These are phyloP conservation scores for Termitomyces sp. DNA, from an alignment of 768 basidiomycete species.

Conservation along the genomic window DNA sequence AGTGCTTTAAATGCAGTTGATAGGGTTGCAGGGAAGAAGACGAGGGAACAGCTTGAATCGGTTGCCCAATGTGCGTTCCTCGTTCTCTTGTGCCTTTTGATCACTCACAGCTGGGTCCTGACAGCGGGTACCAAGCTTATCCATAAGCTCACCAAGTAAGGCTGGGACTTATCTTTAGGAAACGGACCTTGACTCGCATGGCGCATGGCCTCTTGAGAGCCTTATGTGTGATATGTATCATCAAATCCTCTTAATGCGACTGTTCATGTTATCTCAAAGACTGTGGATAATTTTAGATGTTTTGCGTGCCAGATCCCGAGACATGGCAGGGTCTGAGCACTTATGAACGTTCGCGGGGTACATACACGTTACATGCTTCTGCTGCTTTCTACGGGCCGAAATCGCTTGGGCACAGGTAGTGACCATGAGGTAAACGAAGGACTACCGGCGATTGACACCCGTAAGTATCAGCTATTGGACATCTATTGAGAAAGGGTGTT, in stretches of 20 bases:
- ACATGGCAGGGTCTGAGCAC: not conserved
- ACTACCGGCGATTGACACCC: not conserved
- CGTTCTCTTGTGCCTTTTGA: constrained; percentile 6
- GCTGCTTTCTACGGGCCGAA: not conserved
- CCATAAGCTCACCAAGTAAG: constrained; percentile 21
- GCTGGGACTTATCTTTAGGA: not conserved
- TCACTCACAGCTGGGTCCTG: constrained; percentile 10
- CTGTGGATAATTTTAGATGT: not conserved
- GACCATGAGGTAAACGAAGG: constrained; percentile 27
- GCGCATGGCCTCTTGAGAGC: not conserved
- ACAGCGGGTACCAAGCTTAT: constrained; percentile 32
- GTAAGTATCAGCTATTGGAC: not conserved
- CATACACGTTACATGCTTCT: constrained; percentile 1
- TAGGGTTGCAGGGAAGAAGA: constrained; percentile 48
- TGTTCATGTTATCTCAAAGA: too few relatives aligned
- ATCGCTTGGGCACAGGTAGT: constrained; percentile 3
- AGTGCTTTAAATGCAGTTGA: constrained; percentile 49
- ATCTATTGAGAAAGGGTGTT: not conserved
- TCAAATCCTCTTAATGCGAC: not conserved
- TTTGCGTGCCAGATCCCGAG: not conserved
- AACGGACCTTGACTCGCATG: not conserved
- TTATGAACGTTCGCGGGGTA: constrained; percentile 14
- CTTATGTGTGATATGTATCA: not conserved
- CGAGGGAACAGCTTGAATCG: constrained; percentile 43
- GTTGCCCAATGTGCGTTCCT: constrained; percentile 48